Evolutionary conservation across 768 basidiomycete species (phyloP), one percentile per base, ranked within the genome.

Genomic region (Serendipita sp.): DNA sequence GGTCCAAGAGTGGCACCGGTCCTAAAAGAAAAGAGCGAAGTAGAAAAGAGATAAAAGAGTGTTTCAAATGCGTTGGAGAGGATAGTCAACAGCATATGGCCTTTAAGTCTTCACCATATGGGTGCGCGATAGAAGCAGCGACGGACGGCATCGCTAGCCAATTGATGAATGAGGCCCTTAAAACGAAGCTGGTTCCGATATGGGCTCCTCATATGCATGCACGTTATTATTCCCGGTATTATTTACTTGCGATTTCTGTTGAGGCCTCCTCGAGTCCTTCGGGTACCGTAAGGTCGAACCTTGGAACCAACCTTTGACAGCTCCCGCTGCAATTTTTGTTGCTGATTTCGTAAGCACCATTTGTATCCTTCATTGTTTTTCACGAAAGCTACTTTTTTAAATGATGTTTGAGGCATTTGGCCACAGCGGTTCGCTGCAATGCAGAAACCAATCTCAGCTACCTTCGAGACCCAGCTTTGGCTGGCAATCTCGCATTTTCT

Each of bases 381-480:
- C 53, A 9, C 13, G 16, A 51, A 9, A 51, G 13, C 11, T 51
- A 22, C 11, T 58, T 58, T 11, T 24, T 30, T 24, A 5, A 22
- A 58, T 24, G 53, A 58, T 58, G 53, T 58, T 58, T 58, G 53
- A 58, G 53, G 53, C 53, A 58, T 58, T 58, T 58, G 53, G 53
- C 53, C 53, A 34, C 53, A 58, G 53, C 53, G 30, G 33, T 11
- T 48, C 45, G 45, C 45, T 11, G 53, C 53, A 34, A 58, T 58
- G 53, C 53, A 58, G 53, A 58, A 58, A 26, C 24, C 53, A 13
- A 58, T 30, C 53, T 58, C 53, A 58, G 53, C 53, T 58, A 58
- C 53, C 53, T 58, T 58, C 53, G 53, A 26, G 33, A 31, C 53
- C 53, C 30, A 26, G 53, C 53, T 58, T 58, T 58, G 53, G 53